Base-by-base conservation (phyloP, 495 filamentous ascomycete species). In the Aspergillus sparsus region DNA sequence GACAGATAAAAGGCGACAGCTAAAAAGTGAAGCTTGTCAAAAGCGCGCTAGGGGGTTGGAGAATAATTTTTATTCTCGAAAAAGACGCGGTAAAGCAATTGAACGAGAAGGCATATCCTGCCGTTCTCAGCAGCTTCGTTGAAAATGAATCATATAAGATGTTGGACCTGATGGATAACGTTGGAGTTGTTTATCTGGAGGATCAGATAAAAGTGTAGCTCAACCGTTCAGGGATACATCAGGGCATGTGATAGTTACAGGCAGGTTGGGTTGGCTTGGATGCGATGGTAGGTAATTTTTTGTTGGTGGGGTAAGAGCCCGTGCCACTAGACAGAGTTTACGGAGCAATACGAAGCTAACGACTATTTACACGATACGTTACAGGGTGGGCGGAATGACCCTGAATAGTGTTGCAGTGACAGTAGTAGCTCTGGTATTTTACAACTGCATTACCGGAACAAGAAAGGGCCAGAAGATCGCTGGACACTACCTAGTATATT, bases 191-290 rank as follows among this genome's bases (percentile, higher is more conserved):
- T 27, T 42, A 32, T 33, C 46, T 18, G 39, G n/a, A 32, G 18
- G 46, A 50, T 15, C 6, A 1, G 27, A 18, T 42, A 59, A 41
- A 53, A 32, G 36, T 39, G 57, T 45, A 47, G 50, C 50, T 49
- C 42, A 60, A 54, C 49, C 15, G 13, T 46, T 49, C 50, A 47
- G 51, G 50, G 50, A 60, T 45, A 50, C 21, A 9, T 39, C 36
- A 52, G 50, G 49, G 41, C 58, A 60, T 60, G 58, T 60, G 58
- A 60, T 42, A 41, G 37, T 33, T 53, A 49, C 21, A 27, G 21
- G 21, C 3, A 27, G 21, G 21, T 49, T 59, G 51, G 46, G 56
- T 55, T 55, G 53, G 45, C 16, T 46, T 12, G 36, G n/a, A 56
- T 56, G 42, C 54, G 34, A 49, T 21, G 46, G 45, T 21, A 15